These are phyloP conservation scores for Retiboletus fuscus DNA, from an alignment of 1,284 basidiomycete species.

Conservation along the genomic window DNA sequence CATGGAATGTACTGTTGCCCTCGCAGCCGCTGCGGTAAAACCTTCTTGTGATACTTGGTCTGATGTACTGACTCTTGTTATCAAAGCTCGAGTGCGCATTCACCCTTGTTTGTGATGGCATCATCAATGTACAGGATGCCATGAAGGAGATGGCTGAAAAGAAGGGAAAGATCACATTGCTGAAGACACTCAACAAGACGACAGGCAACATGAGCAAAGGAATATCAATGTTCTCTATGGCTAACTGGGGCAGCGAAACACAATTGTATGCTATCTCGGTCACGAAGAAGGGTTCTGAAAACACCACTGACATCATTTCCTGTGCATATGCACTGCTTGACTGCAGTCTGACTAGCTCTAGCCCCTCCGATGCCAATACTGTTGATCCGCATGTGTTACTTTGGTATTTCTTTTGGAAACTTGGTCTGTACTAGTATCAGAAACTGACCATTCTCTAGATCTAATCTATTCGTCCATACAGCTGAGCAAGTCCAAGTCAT, in stretches of 20 bases:
- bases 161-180: too few relatives aligned
- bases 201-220: conserved; percentile 27
- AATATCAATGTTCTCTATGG: too few relatives aligned
- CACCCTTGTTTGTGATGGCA: too few relatives aligned
- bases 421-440: not conserved
- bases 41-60: too few relatives aligned
- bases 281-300: conserved; percentile 9
- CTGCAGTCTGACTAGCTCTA: too few relatives aligned
- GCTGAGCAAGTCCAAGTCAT: conserved; percentile 16
- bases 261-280: conserved; percentile 4
- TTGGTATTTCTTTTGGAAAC: too few relatives aligned
- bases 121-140: conserved; percentile 22
- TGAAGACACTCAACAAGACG: conserved; percentile 30
- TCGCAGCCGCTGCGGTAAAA: conserved; percentile 18
- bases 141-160: conserved; percentile 27
- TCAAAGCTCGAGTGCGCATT: too few relatives aligned
- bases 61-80: too few relatives aligned
- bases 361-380: too few relatives aligned
- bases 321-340: conserved; percentile 5
- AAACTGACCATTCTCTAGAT: conserved; percentile 19
- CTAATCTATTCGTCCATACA: not conserved
- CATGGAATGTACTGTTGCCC: conserved; percentile 18
- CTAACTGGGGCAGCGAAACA: conserved; percentile 18
- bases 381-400: conserved; percentile 13
- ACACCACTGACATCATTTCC: conserved; percentile 17